Percentiles rank a stretch among this genome's conserved stretches.
Conservation (phyloP, 169 alveolate genomes). For the Eimeria necatrix region DNA sequence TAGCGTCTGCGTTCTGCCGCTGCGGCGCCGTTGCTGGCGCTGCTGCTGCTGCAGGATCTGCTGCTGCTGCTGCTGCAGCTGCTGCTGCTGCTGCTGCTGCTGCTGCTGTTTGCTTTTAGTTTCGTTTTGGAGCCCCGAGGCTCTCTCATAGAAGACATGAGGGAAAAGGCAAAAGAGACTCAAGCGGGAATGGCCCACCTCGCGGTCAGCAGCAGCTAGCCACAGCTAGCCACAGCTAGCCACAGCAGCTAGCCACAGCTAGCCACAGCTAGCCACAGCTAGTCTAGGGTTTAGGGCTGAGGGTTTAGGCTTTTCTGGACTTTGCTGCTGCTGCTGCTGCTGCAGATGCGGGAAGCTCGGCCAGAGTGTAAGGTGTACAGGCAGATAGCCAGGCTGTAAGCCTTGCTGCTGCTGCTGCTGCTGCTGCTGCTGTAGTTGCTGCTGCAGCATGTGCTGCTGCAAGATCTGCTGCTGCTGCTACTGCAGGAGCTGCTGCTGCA, state of each 20-base stretch:
- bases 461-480: background rate
- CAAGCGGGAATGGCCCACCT: background rate
- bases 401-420: conserved; percentile 18
- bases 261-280: background rate
- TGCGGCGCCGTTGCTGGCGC: background rate
- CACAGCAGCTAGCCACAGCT: background rate
- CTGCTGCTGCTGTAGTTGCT: background rate
- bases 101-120: background rate
- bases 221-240: background rate
- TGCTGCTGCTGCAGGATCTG: background rate
- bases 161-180: background rate
- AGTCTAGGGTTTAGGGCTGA: background rate
- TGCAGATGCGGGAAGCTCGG: background rate
- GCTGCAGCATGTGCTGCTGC: conserved; percentile 4
- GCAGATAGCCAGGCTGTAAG: background rate
- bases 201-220: background rate
- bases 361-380: background rate
- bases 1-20: background rate
- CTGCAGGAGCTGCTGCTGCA: background rate
- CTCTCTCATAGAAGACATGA: background rate
- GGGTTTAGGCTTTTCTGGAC: background rate
- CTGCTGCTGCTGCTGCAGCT: background rate
- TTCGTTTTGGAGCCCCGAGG: background rate
- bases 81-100: background rate
- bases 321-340: background rate